Evolutionary conservation across 352 stramenopile genomes (phyloP).

Genomic region (Aphanomyces stellatus): DNA sequence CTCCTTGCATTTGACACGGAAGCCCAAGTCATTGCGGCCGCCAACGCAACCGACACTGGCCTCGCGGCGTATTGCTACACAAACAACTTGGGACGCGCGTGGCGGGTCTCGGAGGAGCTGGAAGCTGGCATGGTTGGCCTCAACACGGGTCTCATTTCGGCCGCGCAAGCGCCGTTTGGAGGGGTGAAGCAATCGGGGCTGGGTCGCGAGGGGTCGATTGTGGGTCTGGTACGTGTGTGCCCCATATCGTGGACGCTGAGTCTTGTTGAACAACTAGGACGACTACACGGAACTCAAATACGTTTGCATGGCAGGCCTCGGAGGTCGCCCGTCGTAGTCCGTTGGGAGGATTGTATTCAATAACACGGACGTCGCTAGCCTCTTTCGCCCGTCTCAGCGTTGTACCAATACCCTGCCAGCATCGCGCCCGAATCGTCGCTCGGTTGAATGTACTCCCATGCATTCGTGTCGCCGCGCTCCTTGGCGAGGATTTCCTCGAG

Average conservation of each 20-base stretch:
- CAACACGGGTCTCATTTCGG: slow-evolving; percentile 87
- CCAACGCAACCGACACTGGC: slow-evolving; percentile 89
- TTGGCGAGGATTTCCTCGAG: slow-evolving; percentile 48
- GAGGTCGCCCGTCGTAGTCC: background rate
- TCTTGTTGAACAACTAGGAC: slow-evolving; percentile 29
- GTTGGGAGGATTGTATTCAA: background rate
- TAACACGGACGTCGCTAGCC: no score
- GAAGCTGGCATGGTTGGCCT: slow-evolving; percentile 93
- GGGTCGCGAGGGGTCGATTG: slow-evolving; percentile 80
- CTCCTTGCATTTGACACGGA: slow-evolving; percentile 92
- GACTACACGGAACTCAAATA: slow-evolving; percentile 98
- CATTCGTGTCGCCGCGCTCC: slow-evolving; percentile 3
- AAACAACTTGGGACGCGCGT: slow-evolving; percentile 79
- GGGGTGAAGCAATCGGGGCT: slow-evolving; percentile 85
- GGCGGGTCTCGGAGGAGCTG: slow-evolving; percentile 77
- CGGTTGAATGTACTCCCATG: background rate
- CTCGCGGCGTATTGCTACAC: slow-evolving; percentile 95
- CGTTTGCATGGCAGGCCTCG: slow-evolving; percentile 66
- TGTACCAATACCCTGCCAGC: slow-evolving; percentile 31
- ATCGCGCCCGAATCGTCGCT: background rate
- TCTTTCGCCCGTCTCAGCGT: slow-evolving; percentile 27
- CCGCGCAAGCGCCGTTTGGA: slow-evolving; percentile 82
- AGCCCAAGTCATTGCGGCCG: slow-evolving; percentile 91
- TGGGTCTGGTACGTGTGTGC: slow-evolving; percentile 66
- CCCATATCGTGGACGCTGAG: slow-evolving; percentile 6